phyloP scores from a whole-genome alignment of 192 early-diverging fungal species.

The Tieghemiomyces parasiticus region DNA sequence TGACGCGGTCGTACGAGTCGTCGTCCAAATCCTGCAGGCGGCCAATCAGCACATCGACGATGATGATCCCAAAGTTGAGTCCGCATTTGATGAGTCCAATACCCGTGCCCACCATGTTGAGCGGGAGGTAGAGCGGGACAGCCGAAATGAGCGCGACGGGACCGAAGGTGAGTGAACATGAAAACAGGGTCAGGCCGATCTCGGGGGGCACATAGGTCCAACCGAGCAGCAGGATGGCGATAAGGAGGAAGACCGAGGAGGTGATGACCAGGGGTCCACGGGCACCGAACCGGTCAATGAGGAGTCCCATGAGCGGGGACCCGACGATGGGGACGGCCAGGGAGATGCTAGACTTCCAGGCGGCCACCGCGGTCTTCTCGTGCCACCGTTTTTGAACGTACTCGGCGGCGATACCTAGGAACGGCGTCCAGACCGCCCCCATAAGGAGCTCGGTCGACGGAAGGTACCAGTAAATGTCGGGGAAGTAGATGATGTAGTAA shows the following conservation, averaged over 20 bases:
- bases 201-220: slow-evolving; percentile 26
- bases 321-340: slow-evolving; percentile 38
- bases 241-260: slow-evolving; percentile 19
- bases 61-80: slow-evolving; percentile 28
- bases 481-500: slow-evolving; percentile 17
- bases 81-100: slow-evolving; percentile 30
- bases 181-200: slow-evolving; percentile 25
- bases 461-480: slow-evolving; percentile 31
- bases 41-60: slow-evolving; percentile 34
- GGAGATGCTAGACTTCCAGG: slow-evolving; percentile 29
- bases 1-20: slow-evolving; percentile 28
- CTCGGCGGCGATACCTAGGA: slow-evolving; percentile 29
- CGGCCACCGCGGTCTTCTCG: slow-evolving; percentile 23
- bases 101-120: slow-evolving; percentile 26
- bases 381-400: slow-evolving; percentile 31
- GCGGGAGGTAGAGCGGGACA: slow-evolving; percentile 2
- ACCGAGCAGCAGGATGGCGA: slow-evolving; percentile 20
- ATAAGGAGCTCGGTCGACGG: slow-evolving; percentile 23
- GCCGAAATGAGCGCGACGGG: slow-evolving; percentile 20
- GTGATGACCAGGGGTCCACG: slow-evolving; percentile 28
- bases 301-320: slow-evolving; percentile 31
- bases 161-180: slow-evolving; percentile 26
- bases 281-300: slow-evolving; percentile 36
- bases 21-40: slow-evolving; percentile 29
- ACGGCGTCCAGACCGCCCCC: slow-evolving; percentile 28